These are phyloP conservation scores for Sarocladium kiliense DNA, from an alignment of 2,329 filamentous ascomycete genomes.

Conservation along the genomic window DNA sequence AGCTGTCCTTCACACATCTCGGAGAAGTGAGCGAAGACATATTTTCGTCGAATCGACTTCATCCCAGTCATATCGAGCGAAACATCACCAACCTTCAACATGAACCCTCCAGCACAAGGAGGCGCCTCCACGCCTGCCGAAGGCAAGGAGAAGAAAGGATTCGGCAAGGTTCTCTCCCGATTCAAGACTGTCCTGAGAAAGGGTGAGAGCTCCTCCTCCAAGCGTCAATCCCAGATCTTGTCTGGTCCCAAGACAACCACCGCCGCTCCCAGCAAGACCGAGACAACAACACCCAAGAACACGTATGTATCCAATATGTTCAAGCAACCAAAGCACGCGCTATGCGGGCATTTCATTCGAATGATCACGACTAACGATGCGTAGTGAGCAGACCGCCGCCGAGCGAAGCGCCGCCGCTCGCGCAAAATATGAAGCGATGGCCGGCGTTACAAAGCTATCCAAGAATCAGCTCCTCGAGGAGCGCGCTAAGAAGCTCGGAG, in stretches of 20 bases:
- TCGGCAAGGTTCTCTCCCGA: conserved; percentile 42
- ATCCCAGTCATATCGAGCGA: not conserved
- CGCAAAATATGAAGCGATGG: conserved; percentile 22
- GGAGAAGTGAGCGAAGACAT: not conserved
- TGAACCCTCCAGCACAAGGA: conserved; percentile 38
- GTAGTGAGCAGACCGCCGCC: not conserved
- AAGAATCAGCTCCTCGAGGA: conserved; percentile 50
- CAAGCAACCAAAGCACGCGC: too few species aligned
- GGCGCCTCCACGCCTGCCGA: conserved; percentile 27
- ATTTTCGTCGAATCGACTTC: not conserved
- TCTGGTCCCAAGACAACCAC: conserved; percentile 15
- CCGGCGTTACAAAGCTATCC: conserved; percentile 35
- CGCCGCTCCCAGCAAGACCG: conserved; percentile 15
- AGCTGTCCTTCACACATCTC: too few species aligned
- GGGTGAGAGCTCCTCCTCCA: conserved; percentile 26
- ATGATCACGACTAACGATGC: not conserved
- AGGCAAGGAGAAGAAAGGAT: conserved; percentile 33
- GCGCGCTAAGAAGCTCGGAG: conserved; percentile 49
- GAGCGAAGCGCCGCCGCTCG: conserved; percentile 20
- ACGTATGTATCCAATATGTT: conserved; percentile 17
- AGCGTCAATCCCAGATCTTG: conserved; percentile 19
- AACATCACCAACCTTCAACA: conserved; percentile 17
- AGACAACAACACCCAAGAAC: conserved; percentile 16
- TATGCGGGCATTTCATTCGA: too few species aligned
- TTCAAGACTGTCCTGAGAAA: conserved; percentile 47